Evolutionary conservation across 768 basidiomycete species (phyloP).

Genomic region (Pleurotus tuber-regium): DNA sequence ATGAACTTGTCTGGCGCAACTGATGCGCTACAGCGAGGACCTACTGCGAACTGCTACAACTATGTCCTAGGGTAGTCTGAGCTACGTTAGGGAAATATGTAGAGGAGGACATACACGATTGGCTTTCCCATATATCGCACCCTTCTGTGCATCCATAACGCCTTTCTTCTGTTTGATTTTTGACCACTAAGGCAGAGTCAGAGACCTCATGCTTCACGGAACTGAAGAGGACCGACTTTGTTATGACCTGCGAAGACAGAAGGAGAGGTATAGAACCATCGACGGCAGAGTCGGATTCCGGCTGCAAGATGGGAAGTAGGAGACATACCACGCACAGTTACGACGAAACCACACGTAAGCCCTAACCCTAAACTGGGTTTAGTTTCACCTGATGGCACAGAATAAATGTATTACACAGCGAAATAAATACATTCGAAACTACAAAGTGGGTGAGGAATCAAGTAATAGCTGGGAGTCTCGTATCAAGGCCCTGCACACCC

Average conservation of each 20-base stretch:
- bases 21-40: constrained; percentile 13
- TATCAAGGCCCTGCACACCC: too few relatives aligned
- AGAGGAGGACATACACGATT: constrained; percentile 43
- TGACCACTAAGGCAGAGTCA: constrained; percentile 51
- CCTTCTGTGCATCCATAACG: constrained; percentile 58
- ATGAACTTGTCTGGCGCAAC: constrained; percentile 4
- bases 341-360: neutral
- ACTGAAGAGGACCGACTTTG: constrained; percentile 26
- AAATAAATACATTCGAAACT: too few relatives aligned
- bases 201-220: neutral
- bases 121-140: constrained; percentile 53
- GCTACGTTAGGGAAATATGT: neutral
- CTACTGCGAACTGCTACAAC: constrained; percentile 57
- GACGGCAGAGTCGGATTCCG: constrained; percentile 5
- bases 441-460: too few relatives aligned
- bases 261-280: constrained; percentile 19
- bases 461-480: too few relatives aligned
- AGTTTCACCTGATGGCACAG: too few relatives aligned
- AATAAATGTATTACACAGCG: too few relatives aligned
- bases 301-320: constrained; percentile 1
- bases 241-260: constrained; percentile 36
- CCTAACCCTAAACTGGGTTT: constrained; percentile 6
- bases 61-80: constrained; percentile 47
- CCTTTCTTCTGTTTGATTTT: constrained; percentile 76
- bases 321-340: constrained; percentile 2